A percentile compares a stretch with the other conserved stretches of the same genome.
phyloP scores from a whole-genome alignment of 208 protist genomes.

The Willaertia magna region DNA sequence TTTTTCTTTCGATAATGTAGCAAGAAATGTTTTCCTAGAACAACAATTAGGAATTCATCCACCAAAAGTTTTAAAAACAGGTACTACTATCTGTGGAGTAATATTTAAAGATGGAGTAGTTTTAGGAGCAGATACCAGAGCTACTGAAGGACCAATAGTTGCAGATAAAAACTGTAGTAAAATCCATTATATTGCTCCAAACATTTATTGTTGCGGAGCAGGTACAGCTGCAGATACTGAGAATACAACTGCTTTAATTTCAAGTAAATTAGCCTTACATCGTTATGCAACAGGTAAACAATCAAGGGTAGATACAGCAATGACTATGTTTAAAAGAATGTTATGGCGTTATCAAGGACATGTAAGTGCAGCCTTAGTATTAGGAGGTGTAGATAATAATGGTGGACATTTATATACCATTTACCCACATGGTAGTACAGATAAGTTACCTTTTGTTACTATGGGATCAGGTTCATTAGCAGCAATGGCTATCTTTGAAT shows the following conservation, averaged over 20 bases:
- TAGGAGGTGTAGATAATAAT: conserved; percentile 95
- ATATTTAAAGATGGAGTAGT: conserved; percentile 98
- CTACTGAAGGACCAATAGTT: conserved; percentile 95
- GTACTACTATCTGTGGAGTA: conserved; percentile 98
- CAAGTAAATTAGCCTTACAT: conserved; percentile 83
- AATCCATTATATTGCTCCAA: conserved; percentile 99
- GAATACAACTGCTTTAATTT: conserved; percentile 77
- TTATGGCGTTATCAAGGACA: conserved; percentile 95
- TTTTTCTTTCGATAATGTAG: conserved; percentile 80
- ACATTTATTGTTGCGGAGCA: conserved; percentile 99
- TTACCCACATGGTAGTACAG: conserved; percentile 91
- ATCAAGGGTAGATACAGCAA: conserved; percentile 85
- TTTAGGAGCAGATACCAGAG: conserved; percentile 98
- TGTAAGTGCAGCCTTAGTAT: conserved; percentile 92
- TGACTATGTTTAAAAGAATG: conserved; percentile 91
- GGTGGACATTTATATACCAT: conserved; percentile 92
- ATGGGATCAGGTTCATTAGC: conserved; percentile 99
- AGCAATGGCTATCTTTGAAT: conserved; percentile 96
- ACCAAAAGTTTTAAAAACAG: conserved; percentile 89
- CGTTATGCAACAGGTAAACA: conserved; percentile 77
- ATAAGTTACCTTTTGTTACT: conserved; percentile 94
- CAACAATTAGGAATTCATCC: conserved; percentile 38
- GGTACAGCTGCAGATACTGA: conserved; percentile 98
- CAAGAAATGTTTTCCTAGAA: conserved; percentile 67
- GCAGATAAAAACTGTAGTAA: conserved; percentile 99